Conservation (phyloP, 345 rosid species). For the Eutrema heterophyllum region DNA sequence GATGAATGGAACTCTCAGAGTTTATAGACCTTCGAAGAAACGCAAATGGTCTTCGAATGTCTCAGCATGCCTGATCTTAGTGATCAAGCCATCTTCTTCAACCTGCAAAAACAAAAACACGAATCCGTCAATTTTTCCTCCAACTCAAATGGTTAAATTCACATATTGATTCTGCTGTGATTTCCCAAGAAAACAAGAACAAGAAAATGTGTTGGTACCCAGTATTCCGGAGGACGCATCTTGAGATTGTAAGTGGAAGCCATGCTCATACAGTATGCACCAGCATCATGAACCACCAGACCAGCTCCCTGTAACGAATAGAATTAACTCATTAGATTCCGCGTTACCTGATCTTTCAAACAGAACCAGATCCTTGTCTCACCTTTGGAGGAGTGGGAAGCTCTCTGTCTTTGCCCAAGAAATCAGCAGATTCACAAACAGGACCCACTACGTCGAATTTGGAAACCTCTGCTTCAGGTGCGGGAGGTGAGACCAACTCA, state of each 20-base stretch:
- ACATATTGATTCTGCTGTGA: background rate
- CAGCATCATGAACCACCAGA: slow-evolving; percentile 96
- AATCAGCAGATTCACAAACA: slow-evolving; percentile 99
- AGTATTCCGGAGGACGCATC: slow-evolving; percentile 99
- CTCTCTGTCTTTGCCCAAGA: slow-evolving; percentile 92
- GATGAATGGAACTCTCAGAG: slow-evolving; percentile 5
- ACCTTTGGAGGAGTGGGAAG: slow-evolving; percentile 91
- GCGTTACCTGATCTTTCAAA: background rate
- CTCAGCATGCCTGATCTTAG: slow-evolving; percentile 82
- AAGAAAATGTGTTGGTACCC: slow-evolving; percentile 49
- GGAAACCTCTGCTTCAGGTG: slow-evolving; percentile 51
- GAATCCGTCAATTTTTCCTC: background rate
- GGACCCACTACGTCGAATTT: slow-evolving; percentile 97
- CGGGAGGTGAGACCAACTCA: slow-evolving; percentile 82
- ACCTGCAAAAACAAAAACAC: slow-evolving; percentile 41
- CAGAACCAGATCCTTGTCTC: background rate
- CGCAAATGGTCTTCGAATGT: slow-evolving; percentile 79
- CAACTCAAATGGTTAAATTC: background rate
- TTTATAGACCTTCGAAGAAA: slow-evolving; percentile 68
- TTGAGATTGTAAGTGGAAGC: slow-evolving; percentile 98
- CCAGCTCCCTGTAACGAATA: slow-evolving; percentile 67
- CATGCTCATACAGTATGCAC: slow-evolving; percentile 99
- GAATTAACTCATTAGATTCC: slow-evolving; percentile 18
- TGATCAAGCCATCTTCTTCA: slow-evolving; percentile 75
- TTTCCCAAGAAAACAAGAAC: background rate